Percentiles rank a stretch among this genome's conserved stretches.
These are phyloP conservation scores for Solanum chacoense DNA, from an alignment of 305 asterid species.

Conservation along the genomic window DNA sequence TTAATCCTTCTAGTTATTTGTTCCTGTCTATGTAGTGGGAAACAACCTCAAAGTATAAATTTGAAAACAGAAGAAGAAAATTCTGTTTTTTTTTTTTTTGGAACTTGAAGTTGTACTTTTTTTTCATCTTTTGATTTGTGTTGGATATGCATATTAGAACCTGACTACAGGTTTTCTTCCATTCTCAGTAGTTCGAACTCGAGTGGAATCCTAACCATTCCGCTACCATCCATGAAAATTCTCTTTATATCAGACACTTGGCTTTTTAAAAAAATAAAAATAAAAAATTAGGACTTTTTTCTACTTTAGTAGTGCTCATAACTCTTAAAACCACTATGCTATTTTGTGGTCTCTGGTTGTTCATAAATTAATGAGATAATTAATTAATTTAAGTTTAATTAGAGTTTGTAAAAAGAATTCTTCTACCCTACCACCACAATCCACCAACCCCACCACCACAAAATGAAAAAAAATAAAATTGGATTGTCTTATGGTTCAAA, in stretches of 20 bases:
- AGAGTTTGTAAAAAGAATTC: background rate
- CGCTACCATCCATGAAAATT: background rate
- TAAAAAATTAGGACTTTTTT: too few relatives aligned
- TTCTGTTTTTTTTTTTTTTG: background rate
- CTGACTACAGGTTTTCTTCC: too few relatives aligned
- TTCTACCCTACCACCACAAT: background rate
- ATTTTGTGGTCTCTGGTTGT: background rate
- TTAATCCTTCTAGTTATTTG: slow-evolving; percentile 19
- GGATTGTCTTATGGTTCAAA: background rate
- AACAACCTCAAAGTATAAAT: slow-evolving; percentile 44
- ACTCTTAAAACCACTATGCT: background rate
- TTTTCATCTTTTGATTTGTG: background rate
- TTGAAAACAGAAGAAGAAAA: slow-evolving; percentile 10
- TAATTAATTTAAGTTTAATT: background rate
- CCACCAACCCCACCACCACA: background rate
- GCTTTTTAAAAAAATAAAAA: too few relatives aligned
- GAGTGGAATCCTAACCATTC: background rate
- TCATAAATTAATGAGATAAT: background rate
- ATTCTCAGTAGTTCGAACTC: background rate
- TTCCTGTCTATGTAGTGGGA: slow-evolving; percentile 57
- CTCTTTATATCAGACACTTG: too few relatives aligned
- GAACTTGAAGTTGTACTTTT: background rate
- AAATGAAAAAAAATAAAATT: background rate
- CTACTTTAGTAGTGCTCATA: background rate
- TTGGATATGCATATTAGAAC: too few relatives aligned